Evolutionary conservation across 179 eudicot species (phyloP).

Genomic region (Vitellaria paradoxa): DNA sequence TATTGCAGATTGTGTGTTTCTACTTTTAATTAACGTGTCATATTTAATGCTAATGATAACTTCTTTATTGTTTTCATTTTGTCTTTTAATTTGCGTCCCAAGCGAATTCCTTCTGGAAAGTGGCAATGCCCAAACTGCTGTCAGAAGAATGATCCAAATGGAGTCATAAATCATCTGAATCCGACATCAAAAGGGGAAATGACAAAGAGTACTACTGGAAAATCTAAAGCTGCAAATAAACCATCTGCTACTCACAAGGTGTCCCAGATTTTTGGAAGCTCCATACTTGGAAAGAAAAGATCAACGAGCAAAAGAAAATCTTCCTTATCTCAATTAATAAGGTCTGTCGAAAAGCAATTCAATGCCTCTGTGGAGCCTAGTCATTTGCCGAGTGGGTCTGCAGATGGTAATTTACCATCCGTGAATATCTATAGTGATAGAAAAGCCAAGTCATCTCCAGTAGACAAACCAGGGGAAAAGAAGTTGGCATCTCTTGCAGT

Average conservation of each 20-base stretch:
- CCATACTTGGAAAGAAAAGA: constrained; percentile 61
- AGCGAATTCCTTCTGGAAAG: constrained; percentile 80
- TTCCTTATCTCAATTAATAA: constrained; percentile 23
- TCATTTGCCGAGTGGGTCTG: constrained; percentile 34
- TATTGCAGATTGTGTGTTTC: neutral
- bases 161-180: constrained; percentile 32
- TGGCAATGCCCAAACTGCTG: constrained; percentile 77
- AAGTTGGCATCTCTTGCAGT: constrained; percentile 27
- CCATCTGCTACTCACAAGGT: constrained; percentile 37
- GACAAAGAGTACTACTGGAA: constrained; percentile 38
- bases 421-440: constrained; percentile 32
- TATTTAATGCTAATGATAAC: constrained; percentile 5
- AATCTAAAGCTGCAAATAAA: constrained; percentile 37
- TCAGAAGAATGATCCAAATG: constrained; percentile 39
- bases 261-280: constrained; percentile 42
- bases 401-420: constrained; percentile 35
- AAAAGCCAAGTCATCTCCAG: constrained; percentile 30
- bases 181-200: constrained; percentile 42
- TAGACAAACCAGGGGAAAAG: constrained; percentile 26
- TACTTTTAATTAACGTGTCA: neutral
- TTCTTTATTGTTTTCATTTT: neutral
- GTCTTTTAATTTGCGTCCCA: constrained; percentile 15
- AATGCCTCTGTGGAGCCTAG: constrained; percentile 40
- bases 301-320: constrained; percentile 60
- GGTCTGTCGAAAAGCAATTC: constrained; percentile 23